phyloP scores from a whole-genome alignment of 1,139 yeast genomes.

The Meyerozyma smithsonii region DNA sequence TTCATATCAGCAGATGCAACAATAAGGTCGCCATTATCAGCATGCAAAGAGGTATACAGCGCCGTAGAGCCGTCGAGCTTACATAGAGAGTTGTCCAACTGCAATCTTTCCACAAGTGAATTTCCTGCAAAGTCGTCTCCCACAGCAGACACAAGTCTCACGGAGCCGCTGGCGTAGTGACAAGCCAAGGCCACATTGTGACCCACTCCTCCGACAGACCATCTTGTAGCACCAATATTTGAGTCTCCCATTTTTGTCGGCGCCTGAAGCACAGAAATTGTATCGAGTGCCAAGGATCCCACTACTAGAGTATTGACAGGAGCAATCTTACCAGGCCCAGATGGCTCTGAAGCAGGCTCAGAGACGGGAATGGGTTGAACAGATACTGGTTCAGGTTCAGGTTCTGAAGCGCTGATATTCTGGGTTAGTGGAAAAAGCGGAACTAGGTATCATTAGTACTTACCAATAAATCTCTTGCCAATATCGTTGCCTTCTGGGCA shows the following conservation, averaged over 20 bases:
- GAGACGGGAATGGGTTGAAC: too few relatives aligned
- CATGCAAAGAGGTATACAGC: constrained; percentile 69
- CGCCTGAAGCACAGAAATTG: constrained; percentile 43
- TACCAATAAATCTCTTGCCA: constrained; percentile 48
- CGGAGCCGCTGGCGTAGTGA: constrained; percentile 15
- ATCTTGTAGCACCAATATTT: constrained; percentile 58
- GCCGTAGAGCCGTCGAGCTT: constrained; percentile 43
- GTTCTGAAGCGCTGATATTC: neutral
- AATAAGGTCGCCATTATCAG: constrained; percentile 54
- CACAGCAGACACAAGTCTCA: constrained; percentile 53
- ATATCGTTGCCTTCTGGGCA: constrained; percentile 62
- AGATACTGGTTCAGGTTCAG: too few relatives aligned
- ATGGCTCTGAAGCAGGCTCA: too few relatives aligned
- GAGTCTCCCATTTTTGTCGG: constrained; percentile 52
- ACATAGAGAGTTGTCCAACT: constrained; percentile 37
- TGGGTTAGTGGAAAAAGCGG: constrained; percentile 6
- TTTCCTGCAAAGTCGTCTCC: constrained; percentile 56
- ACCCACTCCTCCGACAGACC: constrained; percentile 81
- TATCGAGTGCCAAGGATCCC: constrained; percentile 77
- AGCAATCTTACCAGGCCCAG: too few relatives aligned
- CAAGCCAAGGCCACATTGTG: constrained; percentile 66
- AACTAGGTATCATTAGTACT: constrained; percentile 1
- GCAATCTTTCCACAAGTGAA: constrained; percentile 28
- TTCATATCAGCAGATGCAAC: constrained; percentile 86
- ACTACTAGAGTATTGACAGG: constrained; percentile 28